Conservation (phyloP, 1,139 yeast genomes). For the Blastobotrys illinoisensis region DNA sequence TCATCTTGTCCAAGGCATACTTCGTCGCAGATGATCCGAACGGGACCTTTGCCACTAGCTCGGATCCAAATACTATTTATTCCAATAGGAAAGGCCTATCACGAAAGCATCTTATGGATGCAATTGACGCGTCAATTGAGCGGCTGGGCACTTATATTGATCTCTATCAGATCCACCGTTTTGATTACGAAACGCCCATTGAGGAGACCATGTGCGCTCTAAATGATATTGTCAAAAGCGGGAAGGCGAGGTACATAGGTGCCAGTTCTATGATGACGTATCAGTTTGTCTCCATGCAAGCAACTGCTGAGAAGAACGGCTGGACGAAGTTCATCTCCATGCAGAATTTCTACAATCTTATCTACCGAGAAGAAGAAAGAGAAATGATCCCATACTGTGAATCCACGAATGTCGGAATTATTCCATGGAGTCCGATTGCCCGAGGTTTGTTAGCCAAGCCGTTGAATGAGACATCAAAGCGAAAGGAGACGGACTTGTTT, state of each 20-base stretch:
- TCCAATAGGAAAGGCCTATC: conserved; percentile 37
- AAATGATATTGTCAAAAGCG: conserved; percentile 45
- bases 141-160: conserved; percentile 70
- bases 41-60: not conserved
- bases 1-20: conserved; percentile 21
- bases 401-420: conserved; percentile 42
- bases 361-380: conserved; percentile 55
- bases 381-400: conserved; percentile 54
- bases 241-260: conserved; percentile 49
- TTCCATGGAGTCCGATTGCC: conserved; percentile 51
- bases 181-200: too few relatives aligned
- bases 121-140: conserved; percentile 44
- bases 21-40: conserved; percentile 41
- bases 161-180: conserved; percentile 67
- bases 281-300: conserved; percentile 45
- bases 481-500: not conserved
- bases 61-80: not conserved
- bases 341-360: conserved; percentile 53
- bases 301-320: conserved; percentile 44
- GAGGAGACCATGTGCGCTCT: conserved; percentile 52
- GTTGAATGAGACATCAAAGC: not conserved
- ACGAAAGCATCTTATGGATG: conserved; percentile 48
- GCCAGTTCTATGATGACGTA: conserved; percentile 47
- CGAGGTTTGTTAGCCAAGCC: conserved; percentile 46
- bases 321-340: conserved; percentile 55